Evolutionary conservation across 139 green algal species (phyloP).

Genomic region (Tetradesmus obliquus): DNA sequence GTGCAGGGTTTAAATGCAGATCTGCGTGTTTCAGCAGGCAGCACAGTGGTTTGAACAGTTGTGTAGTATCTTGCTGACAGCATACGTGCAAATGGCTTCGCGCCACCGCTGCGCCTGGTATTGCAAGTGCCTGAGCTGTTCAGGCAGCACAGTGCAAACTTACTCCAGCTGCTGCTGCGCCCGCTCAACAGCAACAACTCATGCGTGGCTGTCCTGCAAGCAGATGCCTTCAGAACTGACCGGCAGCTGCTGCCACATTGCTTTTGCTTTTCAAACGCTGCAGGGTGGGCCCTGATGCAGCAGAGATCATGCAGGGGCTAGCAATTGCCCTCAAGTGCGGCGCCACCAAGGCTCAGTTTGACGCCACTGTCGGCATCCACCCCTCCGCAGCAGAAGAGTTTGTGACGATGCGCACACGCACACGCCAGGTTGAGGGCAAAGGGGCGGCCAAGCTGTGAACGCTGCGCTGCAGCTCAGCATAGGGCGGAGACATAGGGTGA

Average conservation of each 20-base stretch:
- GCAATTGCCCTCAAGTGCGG: slow-evolving; percentile 90
- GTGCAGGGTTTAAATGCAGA: not conserved
- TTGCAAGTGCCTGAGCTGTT: no score
- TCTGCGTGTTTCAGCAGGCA: not conserved
- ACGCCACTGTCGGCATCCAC: slow-evolving; percentile 90
- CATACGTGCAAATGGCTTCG: no score
- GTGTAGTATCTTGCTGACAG: not conserved
- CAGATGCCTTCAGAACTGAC: not conserved
- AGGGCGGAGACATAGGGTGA: not conserved
- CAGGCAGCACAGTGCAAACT: not conserved
- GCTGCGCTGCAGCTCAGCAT: not conserved
- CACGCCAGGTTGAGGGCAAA: slow-evolving; percentile 40
- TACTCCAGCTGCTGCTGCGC: not conserved
- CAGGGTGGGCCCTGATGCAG: slow-evolving; percentile 87
- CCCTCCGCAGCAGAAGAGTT: slow-evolving; percentile 94
- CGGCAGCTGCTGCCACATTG: not conserved
- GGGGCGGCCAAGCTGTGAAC: slow-evolving; percentile 52
- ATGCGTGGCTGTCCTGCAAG: not conserved
- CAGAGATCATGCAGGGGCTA: slow-evolving; percentile 98
- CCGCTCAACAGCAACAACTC: not conserved
- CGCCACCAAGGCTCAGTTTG: slow-evolving; percentile 92
- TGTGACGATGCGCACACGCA: slow-evolving; percentile 89
- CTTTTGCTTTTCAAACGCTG: not conserved
- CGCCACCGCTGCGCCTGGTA: no score
- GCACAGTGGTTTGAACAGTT: not conserved